These are phyloP conservation scores for Metschnikowia noctiluminum DNA, from an alignment of 805 yeast genomes.

Conservation along the genomic window DNA sequence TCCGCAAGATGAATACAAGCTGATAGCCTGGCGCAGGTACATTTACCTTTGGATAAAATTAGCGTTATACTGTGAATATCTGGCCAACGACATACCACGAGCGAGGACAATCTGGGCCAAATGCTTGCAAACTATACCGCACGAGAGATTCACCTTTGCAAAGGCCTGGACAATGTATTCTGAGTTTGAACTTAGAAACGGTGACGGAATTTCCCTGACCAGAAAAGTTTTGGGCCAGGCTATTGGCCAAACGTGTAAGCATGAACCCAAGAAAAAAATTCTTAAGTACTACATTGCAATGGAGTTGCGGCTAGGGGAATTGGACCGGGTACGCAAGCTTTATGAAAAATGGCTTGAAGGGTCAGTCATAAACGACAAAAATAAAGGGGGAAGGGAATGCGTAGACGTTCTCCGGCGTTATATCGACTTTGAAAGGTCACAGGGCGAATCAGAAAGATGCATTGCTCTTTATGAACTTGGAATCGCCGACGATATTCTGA, in stretches of 20 bases:
- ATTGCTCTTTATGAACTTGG: slow-evolving; percentile 60
- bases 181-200: slow-evolving; percentile 69
- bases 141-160: slow-evolving; percentile 58
- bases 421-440: slow-evolving; percentile 61
- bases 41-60: slow-evolving; percentile 68
- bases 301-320: slow-evolving; percentile 69
- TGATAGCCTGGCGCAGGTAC: slow-evolving; percentile 61
- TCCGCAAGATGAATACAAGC: slow-evolving; percentile 35
- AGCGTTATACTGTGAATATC: slow-evolving; percentile 59
- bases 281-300: slow-evolving; percentile 63
- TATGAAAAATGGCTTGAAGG: slow-evolving; percentile 63
- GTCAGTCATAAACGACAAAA: slow-evolving; percentile 13
- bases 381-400: neutral
- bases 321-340: slow-evolving; percentile 72
- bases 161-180: slow-evolving; percentile 72
- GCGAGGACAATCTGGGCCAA: slow-evolving; percentile 52
- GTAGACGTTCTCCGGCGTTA: slow-evolving; percentile 54
- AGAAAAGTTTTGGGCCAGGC: slow-evolving; percentile 70
- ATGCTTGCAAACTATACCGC: slow-evolving; percentile 53
- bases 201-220: slow-evolving; percentile 42
- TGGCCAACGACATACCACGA: slow-evolving; percentile 35
- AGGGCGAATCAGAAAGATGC: slow-evolving; percentile 71
- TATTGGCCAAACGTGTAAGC: slow-evolving; percentile 48
- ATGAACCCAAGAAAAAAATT: slow-evolving; percentile 54
- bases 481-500: slow-evolving; percentile 10